phyloP scores from a whole-genome alignment of 2,329 filamentous ascomycete species.

The Arachnopeziza araneosa region DNA sequence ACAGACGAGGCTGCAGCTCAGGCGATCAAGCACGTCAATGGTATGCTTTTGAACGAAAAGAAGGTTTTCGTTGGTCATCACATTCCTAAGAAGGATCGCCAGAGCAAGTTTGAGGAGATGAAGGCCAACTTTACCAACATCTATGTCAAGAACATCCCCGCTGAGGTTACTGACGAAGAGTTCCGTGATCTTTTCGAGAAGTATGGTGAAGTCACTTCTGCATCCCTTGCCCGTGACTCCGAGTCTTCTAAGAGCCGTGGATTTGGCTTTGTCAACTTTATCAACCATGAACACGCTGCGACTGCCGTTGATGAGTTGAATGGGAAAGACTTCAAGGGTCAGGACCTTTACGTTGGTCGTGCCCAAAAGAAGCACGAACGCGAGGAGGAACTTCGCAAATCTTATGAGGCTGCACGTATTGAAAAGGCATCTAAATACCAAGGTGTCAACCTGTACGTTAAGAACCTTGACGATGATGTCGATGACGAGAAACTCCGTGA shows the following conservation, averaged over 20 bases:
- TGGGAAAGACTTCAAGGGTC: constrained; percentile 83
- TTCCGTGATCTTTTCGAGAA: constrained; percentile 91
- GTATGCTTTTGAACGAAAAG: constrained; percentile 99
- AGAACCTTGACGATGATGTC: constrained; percentile 95
- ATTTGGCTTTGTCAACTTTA: constrained; percentile 95
- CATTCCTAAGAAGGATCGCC: constrained; percentile 99
- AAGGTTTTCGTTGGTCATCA: constrained; percentile 99
- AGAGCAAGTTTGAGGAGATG: constrained; percentile 99
- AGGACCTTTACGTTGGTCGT: constrained; percentile 96
- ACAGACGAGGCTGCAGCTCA: constrained; percentile 94
- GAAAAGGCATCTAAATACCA: constrained; percentile 99
- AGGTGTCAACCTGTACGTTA: constrained; percentile 99
- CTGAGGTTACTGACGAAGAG: constrained; percentile 83
- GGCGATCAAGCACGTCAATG: constrained; percentile 99
- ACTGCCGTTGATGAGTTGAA: constrained; percentile 90
- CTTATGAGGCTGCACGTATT: constrained; percentile 93
- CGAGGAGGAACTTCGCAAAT: constrained; percentile 97
- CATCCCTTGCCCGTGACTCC: constrained; percentile 80
- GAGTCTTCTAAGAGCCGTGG: constrained; percentile 87
- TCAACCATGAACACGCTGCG: constrained; percentile 80
- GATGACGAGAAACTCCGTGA: constrained; percentile 97
- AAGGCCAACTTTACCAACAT: constrained; percentile 99
- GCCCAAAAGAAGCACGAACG: constrained; percentile 99
- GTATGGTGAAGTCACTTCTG: constrained; percentile 91
- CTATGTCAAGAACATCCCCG: constrained; percentile 96